A percentile compares a stretch with the other conserved stretches of the same genome.
These are phyloP conservation scores for Zygnema cylindricum DNA, from an alignment of 139 green algal genomes.

Conservation along the genomic window DNA sequence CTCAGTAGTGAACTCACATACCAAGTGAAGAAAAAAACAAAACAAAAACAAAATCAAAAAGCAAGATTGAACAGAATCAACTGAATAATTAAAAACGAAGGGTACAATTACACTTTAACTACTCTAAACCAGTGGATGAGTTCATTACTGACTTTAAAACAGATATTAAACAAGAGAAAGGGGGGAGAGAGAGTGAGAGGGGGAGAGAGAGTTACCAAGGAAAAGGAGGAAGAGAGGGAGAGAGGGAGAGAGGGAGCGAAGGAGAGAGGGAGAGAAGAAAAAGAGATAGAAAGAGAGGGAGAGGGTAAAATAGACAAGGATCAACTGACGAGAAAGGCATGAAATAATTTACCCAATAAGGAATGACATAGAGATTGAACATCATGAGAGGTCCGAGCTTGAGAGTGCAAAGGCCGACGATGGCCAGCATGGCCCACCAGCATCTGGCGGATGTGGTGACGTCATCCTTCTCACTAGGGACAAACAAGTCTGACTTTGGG, in stretches of 20 bases:
- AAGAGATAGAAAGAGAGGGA: too few relatives aligned
- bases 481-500: constrained; percentile 86
- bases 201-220: too few relatives aligned
- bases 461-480: constrained; percentile 35
- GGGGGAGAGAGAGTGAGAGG: too few relatives aligned
- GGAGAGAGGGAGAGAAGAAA: too few relatives aligned
- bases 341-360: constrained; percentile 75
- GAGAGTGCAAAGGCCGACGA: constrained; percentile 78
- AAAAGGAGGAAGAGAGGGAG: too few relatives aligned
- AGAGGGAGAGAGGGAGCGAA: too few relatives aligned
- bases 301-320: not conserved
- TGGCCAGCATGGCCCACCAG: constrained; percentile 78
- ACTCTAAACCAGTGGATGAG: too few relatives aligned
- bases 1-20: not conserved
- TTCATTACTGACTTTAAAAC: too few relatives aligned
- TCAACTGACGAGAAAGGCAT: not conserved
- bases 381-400: constrained; percentile 79
- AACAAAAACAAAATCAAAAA: too few relatives aligned
- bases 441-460: constrained; percentile 83
- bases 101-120: not conserved
- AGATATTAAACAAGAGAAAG: too few relatives aligned
- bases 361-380: constrained; percentile 90
- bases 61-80: not conserved
- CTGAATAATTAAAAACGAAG: not conserved
- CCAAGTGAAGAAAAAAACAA: not conserved